phyloP scores from a whole-genome alignment of 495 filamentous ascomycete species.

The Pseudevernia furfuracea region DNA sequence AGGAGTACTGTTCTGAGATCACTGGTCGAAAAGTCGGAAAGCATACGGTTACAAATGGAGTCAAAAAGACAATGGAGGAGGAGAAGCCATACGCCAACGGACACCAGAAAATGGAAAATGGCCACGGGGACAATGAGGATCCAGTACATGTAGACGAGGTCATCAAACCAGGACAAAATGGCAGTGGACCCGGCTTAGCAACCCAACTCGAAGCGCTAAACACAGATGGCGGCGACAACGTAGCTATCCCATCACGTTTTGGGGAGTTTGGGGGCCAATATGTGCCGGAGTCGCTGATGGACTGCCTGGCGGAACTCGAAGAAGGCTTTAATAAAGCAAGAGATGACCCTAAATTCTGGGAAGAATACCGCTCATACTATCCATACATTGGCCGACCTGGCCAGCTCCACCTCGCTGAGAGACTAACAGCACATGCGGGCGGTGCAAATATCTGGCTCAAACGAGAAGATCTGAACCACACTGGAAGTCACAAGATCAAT shows the following conservation, averaged over 20 bases:
- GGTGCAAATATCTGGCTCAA: conserved; percentile 95
- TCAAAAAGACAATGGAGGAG: conserved; percentile 53
- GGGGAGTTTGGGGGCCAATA: conserved; percentile 99
- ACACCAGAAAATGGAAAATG: conserved; percentile 27
- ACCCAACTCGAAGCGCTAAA: conserved; percentile 73
- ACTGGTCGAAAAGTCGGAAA: conserved; percentile 46
- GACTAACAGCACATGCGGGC: conserved; percentile 78
- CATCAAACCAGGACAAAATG: conserved; percentile 52
- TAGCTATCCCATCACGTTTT: conserved; percentile 70
- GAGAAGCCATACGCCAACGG: conserved; percentile 43
- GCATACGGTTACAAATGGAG: conserved; percentile 27
- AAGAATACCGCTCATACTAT: conserved; percentile 94
- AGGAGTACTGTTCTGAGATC: conserved; percentile 79
- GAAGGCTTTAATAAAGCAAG: conserved; percentile 79
- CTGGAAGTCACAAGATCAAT: conserved; percentile 91
- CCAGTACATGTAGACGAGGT: conserved; percentile 52
- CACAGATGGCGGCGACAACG: conserved; percentile 39
- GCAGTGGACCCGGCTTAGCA: conserved; percentile 51
- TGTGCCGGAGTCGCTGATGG: conserved; percentile 95
- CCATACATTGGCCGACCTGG: conserved; percentile 95
- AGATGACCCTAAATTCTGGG: conserved; percentile 88
- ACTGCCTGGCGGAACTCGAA: conserved; percentile 87
- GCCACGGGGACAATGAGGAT: conserved; percentile 26
- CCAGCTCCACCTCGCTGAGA: conserved; percentile 78
- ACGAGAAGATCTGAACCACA: conserved; percentile 87